Evolutionary conservation across 371 early-diverging fungal species (phyloP), one percentile per base, ranked within the genome.

Genomic region (Mucor velutinosus): DNA sequence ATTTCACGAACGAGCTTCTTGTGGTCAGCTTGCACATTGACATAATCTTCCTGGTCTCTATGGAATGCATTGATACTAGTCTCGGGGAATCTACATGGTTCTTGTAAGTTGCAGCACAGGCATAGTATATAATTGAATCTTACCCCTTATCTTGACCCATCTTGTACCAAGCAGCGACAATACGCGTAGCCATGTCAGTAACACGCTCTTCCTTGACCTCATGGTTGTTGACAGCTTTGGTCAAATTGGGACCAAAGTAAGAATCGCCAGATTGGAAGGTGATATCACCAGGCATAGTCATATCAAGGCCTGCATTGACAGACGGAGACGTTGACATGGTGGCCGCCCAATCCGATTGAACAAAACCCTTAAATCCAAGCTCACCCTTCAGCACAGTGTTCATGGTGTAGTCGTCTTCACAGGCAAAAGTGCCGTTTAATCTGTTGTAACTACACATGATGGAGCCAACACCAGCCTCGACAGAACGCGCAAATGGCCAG

Each of bases 361-460:
- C 74, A 47, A 77, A 80, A 6, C 81, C 79, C 33, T 73, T 72
- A 74, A 87, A 89, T 0, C 77, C 80, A 39, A 89, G 75, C 61
- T 83, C 79, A 0, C 69, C 74, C 59, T 86, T 87, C 11, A 87
- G 64, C 15, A 86, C 63, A 21, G 64, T 68, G 29, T 77, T 84
- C 45, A 88, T 62, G 2, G 75, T 66, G 4, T 75, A 63, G 19
- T 80, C 72, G 32, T 85, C 79, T 58, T 87, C 84, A 45, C 89
- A 86, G 0, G 87, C 77, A 60, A 80, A 82, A 2, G 74, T 77
- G 7, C 75, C 73, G 47, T 87, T 84, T 19, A 87, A 2, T 33
- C 55, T 43, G 58, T 89, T 89, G 73, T 89, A 89, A 17, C 75
- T 53, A 60, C 88, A 86, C 89, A 89, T 89, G 63, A 88, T 51